Conservation (phyloP, 2,329 filamentous ascomycete genomes). For the Cladophialophora immunda region DNA sequence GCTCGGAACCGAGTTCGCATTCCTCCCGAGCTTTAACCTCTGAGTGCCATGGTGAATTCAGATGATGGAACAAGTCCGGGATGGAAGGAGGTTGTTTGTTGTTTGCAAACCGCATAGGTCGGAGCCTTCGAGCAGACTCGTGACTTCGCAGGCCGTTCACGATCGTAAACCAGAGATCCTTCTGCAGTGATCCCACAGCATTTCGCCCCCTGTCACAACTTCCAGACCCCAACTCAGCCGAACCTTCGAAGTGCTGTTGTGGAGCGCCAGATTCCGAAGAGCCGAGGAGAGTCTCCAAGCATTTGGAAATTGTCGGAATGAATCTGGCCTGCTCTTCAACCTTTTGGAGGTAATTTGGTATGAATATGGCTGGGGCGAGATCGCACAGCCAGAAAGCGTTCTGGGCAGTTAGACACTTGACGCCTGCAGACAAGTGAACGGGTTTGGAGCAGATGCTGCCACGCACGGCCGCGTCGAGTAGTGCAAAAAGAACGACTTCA, state of each 20-base stretch:
- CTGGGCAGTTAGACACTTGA: constrained; percentile 19
- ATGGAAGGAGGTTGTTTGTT: not conserved
- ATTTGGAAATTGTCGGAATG: constrained; percentile 28
- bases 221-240: not conserved
- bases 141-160: constrained; percentile 19
- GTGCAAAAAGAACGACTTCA: constrained; percentile 18
- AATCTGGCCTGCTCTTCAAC: constrained; percentile 26
- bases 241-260: not conserved
- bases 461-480: constrained; percentile 32
- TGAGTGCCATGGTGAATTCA: not conserved
- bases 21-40: not conserved
- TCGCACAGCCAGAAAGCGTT: constrained; percentile 20
- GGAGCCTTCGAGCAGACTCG: constrained; percentile 25
- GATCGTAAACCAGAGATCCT: constrained; percentile 28
- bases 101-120: constrained; percentile 23
- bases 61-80: not conserved
- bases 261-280: not conserved
- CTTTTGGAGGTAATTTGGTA: constrained; percentile 20
- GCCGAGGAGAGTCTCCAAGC: constrained; percentile 21
- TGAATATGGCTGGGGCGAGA: constrained; percentile 27
- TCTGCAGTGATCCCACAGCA: constrained; percentile 5
- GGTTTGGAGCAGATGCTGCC: constrained; percentile 28
- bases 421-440: constrained; percentile 17
- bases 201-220: not conserved
- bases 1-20: not conserved